Conservation (phyloP, 192 early-diverging fungal genomes). For the Spinellus fusiger region DNA sequence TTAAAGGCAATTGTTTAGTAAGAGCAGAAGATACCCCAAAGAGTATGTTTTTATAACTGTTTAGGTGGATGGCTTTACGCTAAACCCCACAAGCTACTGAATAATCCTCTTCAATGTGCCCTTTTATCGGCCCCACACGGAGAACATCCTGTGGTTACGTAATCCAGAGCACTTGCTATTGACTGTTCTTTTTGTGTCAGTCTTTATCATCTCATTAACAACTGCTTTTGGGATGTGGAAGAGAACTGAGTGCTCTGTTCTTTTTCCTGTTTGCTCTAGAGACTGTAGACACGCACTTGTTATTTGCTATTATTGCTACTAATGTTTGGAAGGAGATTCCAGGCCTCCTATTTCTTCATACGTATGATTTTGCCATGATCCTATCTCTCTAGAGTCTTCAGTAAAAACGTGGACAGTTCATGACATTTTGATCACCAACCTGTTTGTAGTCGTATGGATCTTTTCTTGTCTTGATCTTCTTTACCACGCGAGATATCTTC, state of each 20-base stretch:
- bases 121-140: slow-evolving; percentile 50
- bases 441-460: too few species aligned
- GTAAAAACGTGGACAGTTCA: too few species aligned
- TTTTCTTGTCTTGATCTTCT: too few species aligned
- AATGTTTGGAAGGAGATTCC: too few species aligned
- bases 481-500: too few species aligned
- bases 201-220: slow-evolving; percentile 61
- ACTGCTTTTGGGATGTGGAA: slow-evolving; percentile 58
- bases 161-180: slow-evolving; percentile 58
- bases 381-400: too few species aligned
- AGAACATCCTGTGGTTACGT: slow-evolving; percentile 42
- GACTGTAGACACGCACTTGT: not conserved
- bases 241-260: not conserved
- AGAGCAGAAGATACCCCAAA: too few species aligned
- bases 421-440: too few species aligned
- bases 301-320: too few species aligned
- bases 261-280: not conserved
- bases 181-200: slow-evolving; percentile 66
- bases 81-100: slow-evolving; percentile 86
- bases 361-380: too few species aligned
- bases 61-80: slow-evolving; percentile 60
- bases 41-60: not conserved
- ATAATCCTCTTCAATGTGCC: slow-evolving; percentile 74
- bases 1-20: slow-evolving; percentile 44
- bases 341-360: too few species aligned